A percentile compares a stretch with the other conserved stretches of the same genome.
Evolutionary conservation across 306 rosid species (phyloP).

Genomic region (Gillenia trifoliata): DNA sequence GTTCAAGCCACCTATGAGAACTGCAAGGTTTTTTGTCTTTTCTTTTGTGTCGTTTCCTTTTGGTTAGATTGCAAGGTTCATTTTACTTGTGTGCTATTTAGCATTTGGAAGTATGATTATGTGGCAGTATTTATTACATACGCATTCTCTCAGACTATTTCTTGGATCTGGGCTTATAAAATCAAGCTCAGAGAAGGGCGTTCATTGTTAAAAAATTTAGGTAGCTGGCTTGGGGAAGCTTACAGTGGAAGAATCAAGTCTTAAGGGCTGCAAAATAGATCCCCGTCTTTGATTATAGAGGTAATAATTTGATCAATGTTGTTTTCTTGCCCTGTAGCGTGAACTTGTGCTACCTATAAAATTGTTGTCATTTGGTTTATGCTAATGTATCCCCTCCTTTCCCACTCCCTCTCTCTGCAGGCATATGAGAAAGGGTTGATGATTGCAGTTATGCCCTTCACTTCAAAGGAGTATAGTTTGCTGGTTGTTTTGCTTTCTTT

Average conservation of each 20-base stretch:
- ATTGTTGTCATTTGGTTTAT: conserved; percentile 7
- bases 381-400: conserved; percentile 2
- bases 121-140: neutral
- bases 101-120: neutral
- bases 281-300: conserved; percentile 96
- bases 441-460: conserved; percentile 99
- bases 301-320: conserved; percentile 29
- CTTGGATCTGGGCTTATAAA: conserved; percentile 92
- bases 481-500: neutral
- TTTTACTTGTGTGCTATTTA: neutral
- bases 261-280: conserved; percentile 90
- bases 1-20: conserved; percentile 87
- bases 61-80: neutral
- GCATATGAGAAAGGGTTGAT: conserved; percentile 99
- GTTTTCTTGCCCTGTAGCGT: neutral
- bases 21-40: conserved; percentile 69
- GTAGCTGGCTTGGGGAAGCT: conserved; percentile 99
- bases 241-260: conserved; percentile 93
- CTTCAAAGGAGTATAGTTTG: conserved; percentile 88
- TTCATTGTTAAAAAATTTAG: conserved; percentile 87
- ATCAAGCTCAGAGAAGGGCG: conserved; percentile 99
- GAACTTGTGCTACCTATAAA: neutral
- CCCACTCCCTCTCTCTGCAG: conserved; percentile 36
- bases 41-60: neutral
- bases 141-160: conserved; percentile 67